Percentiles rank a stretch among this genome's conserved stretches.
phyloP scores from a whole-genome alignment of 2,329 filamentous ascomycete genomes.

The Coccinonectria pachysandricola region DNA sequence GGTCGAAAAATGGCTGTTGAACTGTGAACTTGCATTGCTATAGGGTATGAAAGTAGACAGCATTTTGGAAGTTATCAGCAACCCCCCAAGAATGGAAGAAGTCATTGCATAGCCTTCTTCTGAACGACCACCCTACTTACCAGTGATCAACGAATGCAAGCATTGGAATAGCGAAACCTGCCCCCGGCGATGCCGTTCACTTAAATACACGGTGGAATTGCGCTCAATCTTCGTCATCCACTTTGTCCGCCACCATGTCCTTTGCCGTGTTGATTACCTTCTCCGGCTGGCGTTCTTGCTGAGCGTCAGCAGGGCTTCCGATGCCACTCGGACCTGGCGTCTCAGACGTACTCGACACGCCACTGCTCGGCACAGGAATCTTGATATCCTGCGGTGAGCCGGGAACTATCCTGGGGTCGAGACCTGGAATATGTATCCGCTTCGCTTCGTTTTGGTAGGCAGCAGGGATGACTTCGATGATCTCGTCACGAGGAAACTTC shows the following conservation, averaged over 20 bases:
- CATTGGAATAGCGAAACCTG: no score
- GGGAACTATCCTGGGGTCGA: constrained; percentile 58
- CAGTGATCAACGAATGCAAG: no score
- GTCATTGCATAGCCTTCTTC: no score
- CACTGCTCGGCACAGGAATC: constrained; percentile 54
- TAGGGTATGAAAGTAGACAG: no score
- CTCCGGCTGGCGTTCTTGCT: constrained; percentile 35
- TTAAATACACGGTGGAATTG: no score
- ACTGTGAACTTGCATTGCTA: no score
- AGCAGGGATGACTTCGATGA: constrained; percentile 96
- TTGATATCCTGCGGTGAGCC: constrained; percentile 72
- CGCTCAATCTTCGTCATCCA: constrained; percentile 42
- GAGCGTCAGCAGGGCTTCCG: constrained; percentile 34
- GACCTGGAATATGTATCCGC: constrained; percentile 71
- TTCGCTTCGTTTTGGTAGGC: constrained; percentile 96
- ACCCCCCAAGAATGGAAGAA: no score
- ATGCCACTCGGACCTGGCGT: constrained; percentile 39
- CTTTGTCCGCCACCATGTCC: constrained; percentile 41
- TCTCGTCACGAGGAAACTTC: constrained; percentile 90
- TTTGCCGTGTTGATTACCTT: constrained; percentile 40
- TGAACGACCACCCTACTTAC: no score
- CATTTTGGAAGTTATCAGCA: no score
- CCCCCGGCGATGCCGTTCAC: no score
- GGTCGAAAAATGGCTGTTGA: no score
- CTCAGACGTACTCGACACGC: constrained; percentile 24